Evolutionary conservation across 140 eudicot species (phyloP).

Genomic region (Ambrosia hybrid): DNA sequence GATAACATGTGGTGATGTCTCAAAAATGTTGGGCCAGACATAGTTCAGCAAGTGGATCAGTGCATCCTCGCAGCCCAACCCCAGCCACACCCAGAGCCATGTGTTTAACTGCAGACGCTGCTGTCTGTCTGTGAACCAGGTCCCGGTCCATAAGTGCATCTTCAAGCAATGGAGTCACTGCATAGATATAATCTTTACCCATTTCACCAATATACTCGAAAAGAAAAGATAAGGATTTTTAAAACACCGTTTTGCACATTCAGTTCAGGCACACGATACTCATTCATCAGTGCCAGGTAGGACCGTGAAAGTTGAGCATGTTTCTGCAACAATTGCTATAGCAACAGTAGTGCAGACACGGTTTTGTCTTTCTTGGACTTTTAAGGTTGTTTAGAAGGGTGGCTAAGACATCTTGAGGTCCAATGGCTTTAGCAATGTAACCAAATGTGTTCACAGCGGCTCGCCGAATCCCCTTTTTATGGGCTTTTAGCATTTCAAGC

Average conservation of each 20-base stretch:
- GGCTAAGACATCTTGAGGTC: conserved; percentile 96
- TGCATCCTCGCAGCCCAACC: conserved; percentile 90
- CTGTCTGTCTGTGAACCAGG: conserved; percentile 86
- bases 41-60: conserved; percentile 80
- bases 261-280: conserved; percentile 92
- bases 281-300: conserved; percentile 94
- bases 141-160: conserved; percentile 97
- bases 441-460: conserved; percentile 98
- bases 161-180: conserved; percentile 88
- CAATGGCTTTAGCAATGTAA: conserved; percentile 94
- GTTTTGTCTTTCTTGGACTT: conserved; percentile 93
- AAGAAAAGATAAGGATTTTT: conserved; percentile 80
- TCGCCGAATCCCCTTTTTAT: conserved; percentile 89
- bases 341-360: conserved; percentile 99
- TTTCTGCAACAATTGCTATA: conserved; percentile 96
- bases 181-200: conserved; percentile 95
- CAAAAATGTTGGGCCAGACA: conserved; percentile 97
- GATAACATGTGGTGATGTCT: conserved; percentile 92
- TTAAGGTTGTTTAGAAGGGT: conserved; percentile 84
- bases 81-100: conserved; percentile 98
- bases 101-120: conserved; percentile 92
- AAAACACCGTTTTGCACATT: conserved; percentile 93
- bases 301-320: conserved; percentile 93
- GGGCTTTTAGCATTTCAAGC: conserved; percentile 97
- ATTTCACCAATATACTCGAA: conserved; percentile 94